Evolutionary conservation across 208 protist species (phyloP).

Genomic region (Leishmania braziliensis): DNA sequence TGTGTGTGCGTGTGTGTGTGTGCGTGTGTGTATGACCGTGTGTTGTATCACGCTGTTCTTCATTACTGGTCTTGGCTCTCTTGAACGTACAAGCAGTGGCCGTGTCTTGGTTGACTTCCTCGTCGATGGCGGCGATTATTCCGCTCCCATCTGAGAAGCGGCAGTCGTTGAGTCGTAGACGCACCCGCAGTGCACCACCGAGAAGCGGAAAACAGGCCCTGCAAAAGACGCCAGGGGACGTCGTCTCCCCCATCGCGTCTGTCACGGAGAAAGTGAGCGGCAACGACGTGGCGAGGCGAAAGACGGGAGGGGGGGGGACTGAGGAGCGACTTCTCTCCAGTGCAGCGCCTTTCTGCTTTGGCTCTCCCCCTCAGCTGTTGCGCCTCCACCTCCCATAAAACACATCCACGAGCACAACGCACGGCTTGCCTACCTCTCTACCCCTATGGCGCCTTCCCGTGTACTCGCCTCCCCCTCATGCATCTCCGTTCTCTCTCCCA

Average conservation of each 20-base stretch:
- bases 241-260: neutral
- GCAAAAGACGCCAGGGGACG: neutral
- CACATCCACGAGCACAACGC: neutral
- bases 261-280: neutral
- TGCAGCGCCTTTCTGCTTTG: neutral
- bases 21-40: neutral
- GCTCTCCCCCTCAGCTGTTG: neutral
- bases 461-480: too few species aligned
- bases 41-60: neutral
- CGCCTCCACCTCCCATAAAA: neutral
- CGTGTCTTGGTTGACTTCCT: neutral
- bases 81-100: too few species aligned
- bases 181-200: neutral
- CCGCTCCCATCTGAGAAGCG: neutral
- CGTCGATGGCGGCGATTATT: neutral
- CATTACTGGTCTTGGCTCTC: neutral
- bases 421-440: neutral
- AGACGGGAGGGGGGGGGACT: neutral
- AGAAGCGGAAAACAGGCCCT: neutral
- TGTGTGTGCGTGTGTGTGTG: neutral
- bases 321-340: neutral
- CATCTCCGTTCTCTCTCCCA: neutral
- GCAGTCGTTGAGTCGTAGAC: neutral
- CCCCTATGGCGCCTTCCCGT: neutral
- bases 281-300: neutral